These are phyloP conservation scores for Platanthera guangdongensis DNA, from an alignment of 106 monocot genomes.

Conservation along the genomic window DNA sequence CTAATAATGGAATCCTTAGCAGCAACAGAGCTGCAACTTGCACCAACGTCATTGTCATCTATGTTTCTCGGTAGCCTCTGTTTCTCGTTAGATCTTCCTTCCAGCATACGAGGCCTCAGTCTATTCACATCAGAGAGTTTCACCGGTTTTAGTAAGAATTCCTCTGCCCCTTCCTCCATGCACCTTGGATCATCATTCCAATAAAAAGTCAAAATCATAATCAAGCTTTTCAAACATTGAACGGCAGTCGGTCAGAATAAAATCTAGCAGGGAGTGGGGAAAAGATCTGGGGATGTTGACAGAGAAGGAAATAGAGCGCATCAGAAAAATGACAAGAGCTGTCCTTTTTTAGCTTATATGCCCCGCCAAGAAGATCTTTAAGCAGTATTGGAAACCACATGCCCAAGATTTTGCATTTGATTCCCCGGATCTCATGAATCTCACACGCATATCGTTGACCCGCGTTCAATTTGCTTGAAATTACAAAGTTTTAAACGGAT, in stretches of 20 bases:
- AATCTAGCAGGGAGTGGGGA: slow-evolving; percentile 24
- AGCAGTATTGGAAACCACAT: no score
- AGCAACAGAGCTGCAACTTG: neutral
- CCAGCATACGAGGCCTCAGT: slow-evolving; percentile 67
- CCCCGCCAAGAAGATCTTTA: no score
- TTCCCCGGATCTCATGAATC: neutral
- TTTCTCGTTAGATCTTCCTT: slow-evolving; percentile 41
- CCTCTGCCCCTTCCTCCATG: slow-evolving; percentile 87
- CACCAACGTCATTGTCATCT: neutral
- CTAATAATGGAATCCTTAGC: no score
- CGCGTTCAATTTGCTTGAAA: no score
- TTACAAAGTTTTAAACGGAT: no score
- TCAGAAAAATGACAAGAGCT: neutral
- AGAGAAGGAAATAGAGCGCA: neutral
- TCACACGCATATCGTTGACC: neutral
- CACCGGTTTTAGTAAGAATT: slow-evolving; percentile 92
- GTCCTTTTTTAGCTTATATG: neutral
- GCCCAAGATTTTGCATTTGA: neutral
- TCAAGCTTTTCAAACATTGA: neutral
- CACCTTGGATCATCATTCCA: slow-evolving; percentile 36
- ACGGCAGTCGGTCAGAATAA: slow-evolving; percentile 12
- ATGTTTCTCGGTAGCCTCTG: slow-evolving; percentile 2
- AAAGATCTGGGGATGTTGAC: slow-evolving; percentile 36
- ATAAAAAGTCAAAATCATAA: neutral
- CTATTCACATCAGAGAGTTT: slow-evolving; percentile 71